Percentiles rank a stretch among this genome's conserved stretches.
These are phyloP conservation scores for Curvularia spicifera DNA, from an alignment of 2,329 filamentous ascomycete species.

Conservation along the genomic window DNA sequence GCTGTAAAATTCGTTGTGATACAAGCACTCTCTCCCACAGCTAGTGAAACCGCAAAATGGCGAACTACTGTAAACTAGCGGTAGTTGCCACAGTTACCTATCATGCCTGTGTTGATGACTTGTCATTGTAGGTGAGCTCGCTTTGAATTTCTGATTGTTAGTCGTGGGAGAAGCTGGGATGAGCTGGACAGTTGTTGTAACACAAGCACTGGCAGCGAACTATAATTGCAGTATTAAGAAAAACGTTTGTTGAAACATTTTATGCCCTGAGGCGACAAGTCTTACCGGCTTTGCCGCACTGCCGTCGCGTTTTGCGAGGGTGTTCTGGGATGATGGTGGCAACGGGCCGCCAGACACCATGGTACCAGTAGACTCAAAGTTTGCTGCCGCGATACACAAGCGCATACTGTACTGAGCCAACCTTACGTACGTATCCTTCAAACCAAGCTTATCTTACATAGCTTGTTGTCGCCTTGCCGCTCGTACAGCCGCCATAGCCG, in stretches of 20 bases:
- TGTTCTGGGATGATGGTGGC: constrained; percentile 9
- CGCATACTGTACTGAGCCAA: not conserved
- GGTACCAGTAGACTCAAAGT: constrained; percentile 6
- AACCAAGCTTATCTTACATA: constrained; percentile 1
- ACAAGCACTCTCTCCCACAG: too few species aligned
- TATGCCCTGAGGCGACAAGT: constrained; percentile 11
- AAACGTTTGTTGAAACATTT: constrained; percentile 19
- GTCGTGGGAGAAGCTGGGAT: too few species aligned
- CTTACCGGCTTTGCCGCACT: not conserved
- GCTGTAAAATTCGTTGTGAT: not conserved
- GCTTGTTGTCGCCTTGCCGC: constrained; percentile 1
- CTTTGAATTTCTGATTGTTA: too few species aligned
- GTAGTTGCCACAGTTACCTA: too few species aligned
- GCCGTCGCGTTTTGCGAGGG: not conserved
- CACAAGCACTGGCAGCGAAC: not conserved
- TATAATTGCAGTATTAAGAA: constrained; percentile 8
- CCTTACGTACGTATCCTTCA: not conserved
- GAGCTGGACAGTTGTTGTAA: too few species aligned
- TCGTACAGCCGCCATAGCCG: constrained; percentile 7
- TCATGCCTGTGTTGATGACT: too few species aligned
- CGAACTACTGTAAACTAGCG: too few species aligned
- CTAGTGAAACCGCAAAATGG: too few species aligned
- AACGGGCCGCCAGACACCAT: not conserved
- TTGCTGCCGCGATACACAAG: not conserved
- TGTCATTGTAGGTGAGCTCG: too few species aligned